phyloP scores from a whole-genome alignment of 306 rosid species.

The Lupinus albus region DNA sequence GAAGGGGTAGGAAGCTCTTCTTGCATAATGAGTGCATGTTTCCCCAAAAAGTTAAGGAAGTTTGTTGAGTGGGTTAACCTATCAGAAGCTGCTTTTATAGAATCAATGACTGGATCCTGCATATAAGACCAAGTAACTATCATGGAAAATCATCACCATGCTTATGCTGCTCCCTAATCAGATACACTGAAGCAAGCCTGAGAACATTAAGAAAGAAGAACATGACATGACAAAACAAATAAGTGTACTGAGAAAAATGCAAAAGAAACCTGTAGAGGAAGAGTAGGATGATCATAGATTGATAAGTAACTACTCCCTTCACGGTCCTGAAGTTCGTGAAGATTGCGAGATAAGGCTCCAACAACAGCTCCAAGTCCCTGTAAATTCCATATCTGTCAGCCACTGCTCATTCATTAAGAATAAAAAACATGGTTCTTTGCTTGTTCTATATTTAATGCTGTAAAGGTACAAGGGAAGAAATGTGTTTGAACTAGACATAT shows the following conservation, averaged over 20 bases:
- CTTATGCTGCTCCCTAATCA: constrained; percentile 25
- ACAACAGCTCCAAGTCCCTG: constrained; percentile 98
- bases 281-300: constrained; percentile 81
- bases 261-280: constrained; percentile 82
- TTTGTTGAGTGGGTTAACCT: constrained; percentile 86
- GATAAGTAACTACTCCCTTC: constrained; percentile 98
- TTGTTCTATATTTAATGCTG: constrained; percentile 9
- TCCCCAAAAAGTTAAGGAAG: constrained; percentile 90
- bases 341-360: constrained; percentile 97
- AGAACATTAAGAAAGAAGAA: constrained; percentile 13
- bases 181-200: constrained; percentile 16
- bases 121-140: constrained; percentile 41
- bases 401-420: constrained; percentile 35
- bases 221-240: neutral
- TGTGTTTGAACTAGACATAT: constrained; percentile 45
- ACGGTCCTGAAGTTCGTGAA: constrained; percentile 95
- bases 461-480: constrained; percentile 1
- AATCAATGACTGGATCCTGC: constrained; percentile 90
- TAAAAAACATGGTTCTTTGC: constrained; percentile 1
- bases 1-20: constrained; percentile 78
- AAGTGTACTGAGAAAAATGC: neutral
- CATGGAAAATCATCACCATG: constrained; percentile 24
- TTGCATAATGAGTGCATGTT: constrained; percentile 96
- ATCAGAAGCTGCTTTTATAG: constrained; percentile 89
- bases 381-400: constrained; percentile 39